These are phyloP conservation scores for Mycena pura DNA, from an alignment of 768 basidiomycete species.

Conservation along the genomic window DNA sequence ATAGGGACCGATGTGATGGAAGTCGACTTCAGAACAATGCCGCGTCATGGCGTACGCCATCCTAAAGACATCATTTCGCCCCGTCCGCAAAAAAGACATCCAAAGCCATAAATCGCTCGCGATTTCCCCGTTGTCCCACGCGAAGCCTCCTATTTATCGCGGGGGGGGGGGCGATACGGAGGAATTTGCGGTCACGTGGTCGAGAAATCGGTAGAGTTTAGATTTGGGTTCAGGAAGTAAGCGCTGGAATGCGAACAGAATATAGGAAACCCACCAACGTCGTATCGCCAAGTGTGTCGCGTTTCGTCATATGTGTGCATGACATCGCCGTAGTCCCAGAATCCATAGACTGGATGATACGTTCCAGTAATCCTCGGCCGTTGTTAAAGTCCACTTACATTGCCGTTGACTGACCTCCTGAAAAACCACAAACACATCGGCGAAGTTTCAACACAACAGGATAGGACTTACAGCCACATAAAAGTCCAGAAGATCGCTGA, in stretches of 20 bases:
- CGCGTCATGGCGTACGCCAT: slow-evolving; percentile 45
- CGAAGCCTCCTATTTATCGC: slow-evolving; percentile 14
- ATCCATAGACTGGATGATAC: slow-evolving; percentile 39
- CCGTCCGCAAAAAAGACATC: slow-evolving; percentile 48
- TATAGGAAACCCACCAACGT: slow-evolving; percentile 44
- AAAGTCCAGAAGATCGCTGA: slow-evolving; percentile 45
- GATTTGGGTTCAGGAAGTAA: no score
- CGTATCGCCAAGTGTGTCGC: slow-evolving; percentile 47
- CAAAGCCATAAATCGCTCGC: slow-evolving; percentile 47
- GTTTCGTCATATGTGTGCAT: slow-evolving; percentile 51
- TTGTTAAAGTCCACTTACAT: not conserved
- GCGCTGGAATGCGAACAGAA: no score
- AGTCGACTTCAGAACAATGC: slow-evolving; percentile 45
- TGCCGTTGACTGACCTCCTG: slow-evolving; percentile 15
- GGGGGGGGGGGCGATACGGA: no score
- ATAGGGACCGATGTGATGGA: slow-evolving; percentile 45
- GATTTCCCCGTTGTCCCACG: slow-evolving; percentile 43
- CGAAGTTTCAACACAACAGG: not conserved
- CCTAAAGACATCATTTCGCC: slow-evolving; percentile 42
- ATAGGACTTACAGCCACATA: slow-evolving; percentile 32
- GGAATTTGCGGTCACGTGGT: no score
- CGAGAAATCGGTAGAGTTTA: no score
- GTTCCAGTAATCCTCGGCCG: not conserved
- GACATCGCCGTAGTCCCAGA: slow-evolving; percentile 48
- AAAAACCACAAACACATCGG: not conserved